Base-by-base conservation (phyloP, 305 asterid genomes). In the Coffea humblotiana region DNA sequence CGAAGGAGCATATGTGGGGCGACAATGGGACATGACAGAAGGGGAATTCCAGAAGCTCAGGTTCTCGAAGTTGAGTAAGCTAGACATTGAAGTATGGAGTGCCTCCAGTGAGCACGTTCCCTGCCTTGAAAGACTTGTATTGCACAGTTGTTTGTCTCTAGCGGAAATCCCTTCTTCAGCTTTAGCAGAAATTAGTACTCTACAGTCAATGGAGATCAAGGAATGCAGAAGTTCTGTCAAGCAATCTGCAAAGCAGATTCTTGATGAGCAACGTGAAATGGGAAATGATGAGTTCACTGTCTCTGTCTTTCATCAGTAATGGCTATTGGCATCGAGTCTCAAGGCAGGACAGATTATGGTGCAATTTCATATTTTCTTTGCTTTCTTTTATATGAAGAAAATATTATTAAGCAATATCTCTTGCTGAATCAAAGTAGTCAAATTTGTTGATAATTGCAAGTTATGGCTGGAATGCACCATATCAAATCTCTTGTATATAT, bases 1-100 rank as follows among this genome's bases (percentile, higher is more conserved):
- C 61, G n/a, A 13, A 37, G 8, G 21, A 3, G 81, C 54, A 37
- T 71, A 77, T 32, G 73, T 63, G 27, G 84, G 86, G 43, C 40
- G 60, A 43, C 25, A 45, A 64, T 83, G 83, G 83, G 60, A 76
- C 35, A 74, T 79, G 21, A 51, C 2, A 21, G 85, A 78, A 54
- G 82, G 45, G 2, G 85, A 75, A 63, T 78, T 78, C 54, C 61
- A 45, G 16, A 29, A 78, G 19, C 67, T 78, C n/a, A 78, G 52
- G 29, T 73, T 27, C 35, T 56, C 73, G 58, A 82, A 74, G 61
- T 73, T 82, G 12, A n/a, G 9, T 0, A 4, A 4, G 0, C 37
- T 82, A 21, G 65, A 68, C 10, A 23, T 74, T 14, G 27, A 4
- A 21, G 0, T 21, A 2, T 60, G 29, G 65, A 27, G 29, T 4